Base-by-base conservation (phyloP, 306 rosid species). In the Fragaria iinumae region DNA sequence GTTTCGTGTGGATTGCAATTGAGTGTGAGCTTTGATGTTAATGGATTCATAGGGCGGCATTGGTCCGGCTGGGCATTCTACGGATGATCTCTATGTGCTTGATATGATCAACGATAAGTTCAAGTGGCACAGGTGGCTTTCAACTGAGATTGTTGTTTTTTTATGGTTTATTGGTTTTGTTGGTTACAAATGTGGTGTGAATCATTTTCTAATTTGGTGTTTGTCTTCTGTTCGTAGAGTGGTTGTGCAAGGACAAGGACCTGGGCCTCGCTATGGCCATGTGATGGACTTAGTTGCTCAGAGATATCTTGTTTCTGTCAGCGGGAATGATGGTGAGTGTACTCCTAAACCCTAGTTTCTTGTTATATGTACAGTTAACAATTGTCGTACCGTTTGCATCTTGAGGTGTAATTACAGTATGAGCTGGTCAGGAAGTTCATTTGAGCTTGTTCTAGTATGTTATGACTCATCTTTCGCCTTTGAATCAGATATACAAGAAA, bases 281-380 rank as follows among this genome's bases (percentile, higher is more conserved):
- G 99, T 80, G 63, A 96, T 96, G 97, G 99, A 96, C 84, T 90
- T 96, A 90, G 98, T 96, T 87, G 97, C 94, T 89, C 99, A 96
- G 86, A 91, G 98, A 84, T 96, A 93, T 84, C 94, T 96, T 75
- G 99, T 96, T 69, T 87, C 91, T 44, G 98, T 91, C 79, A 91
- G 96, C 48, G 99, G 99, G 74, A 93, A 93, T 77, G 99, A 96
- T 4, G 99, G 99, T 96, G 86, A 82, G 98, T 36, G 74, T 78
- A 80, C 75, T 84, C 14, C 43, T 45, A 32, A 29, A 63, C n/a
- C 71, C 21, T 27, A 62, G 8, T 13, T 45, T 16, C 14, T 62
- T 11, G 32, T 34, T 75, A 12, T 32, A 20, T 14, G n/a, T 63
- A n/a, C n/a, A 16, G 18, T 62, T 75, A 45, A 27, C 9, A 32